Evolutionary conservation across 306 rosid genomes (phyloP).

Genomic region (Pyrus communis): DNA sequence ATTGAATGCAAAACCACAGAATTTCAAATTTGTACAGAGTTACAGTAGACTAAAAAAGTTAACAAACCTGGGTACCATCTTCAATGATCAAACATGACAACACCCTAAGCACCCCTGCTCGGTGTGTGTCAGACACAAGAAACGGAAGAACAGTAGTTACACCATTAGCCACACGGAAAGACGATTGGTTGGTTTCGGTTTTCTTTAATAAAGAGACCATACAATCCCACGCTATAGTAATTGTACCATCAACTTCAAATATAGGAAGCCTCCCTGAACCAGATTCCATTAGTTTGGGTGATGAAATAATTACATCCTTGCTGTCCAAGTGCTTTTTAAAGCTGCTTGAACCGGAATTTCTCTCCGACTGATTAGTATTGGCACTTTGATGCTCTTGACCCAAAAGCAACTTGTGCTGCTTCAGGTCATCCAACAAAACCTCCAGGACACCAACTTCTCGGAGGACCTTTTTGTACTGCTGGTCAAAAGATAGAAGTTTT

Average conservation of each 20-base stretch:
- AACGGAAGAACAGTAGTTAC: constrained; percentile 75
- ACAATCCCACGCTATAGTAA: constrained; percentile 94
- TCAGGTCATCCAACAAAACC: constrained; percentile 89
- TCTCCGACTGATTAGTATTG: constrained; percentile 43
- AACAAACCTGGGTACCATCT: constrained; percentile 77
- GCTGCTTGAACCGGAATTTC: constrained; percentile 56
- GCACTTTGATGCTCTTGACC: constrained; percentile 54
- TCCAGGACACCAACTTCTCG: constrained; percentile 99
- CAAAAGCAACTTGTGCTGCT: constrained; percentile 68
- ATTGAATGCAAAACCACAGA: not conserved
- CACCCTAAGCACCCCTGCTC: constrained; percentile 81
- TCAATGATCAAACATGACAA: constrained; percentile 86
- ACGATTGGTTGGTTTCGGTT: constrained; percentile 80
- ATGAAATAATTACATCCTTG: constrained; percentile 78
- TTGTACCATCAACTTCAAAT: constrained; percentile 71
- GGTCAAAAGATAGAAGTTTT: constrained; percentile 95
- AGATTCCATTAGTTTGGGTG: constrained; percentile 69
- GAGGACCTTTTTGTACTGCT: constrained; percentile 89
- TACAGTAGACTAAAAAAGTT: not conserved
- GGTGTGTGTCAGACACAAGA: constrained; percentile 76
- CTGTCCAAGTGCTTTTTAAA: constrained; percentile 69
- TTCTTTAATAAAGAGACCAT: constrained; percentile 83
- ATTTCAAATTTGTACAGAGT: not conserved
- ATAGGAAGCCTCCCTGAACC: constrained; percentile 85
- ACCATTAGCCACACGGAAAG: constrained; percentile 82